Percentiles rank a stretch among this genome's conserved stretches.
These are phyloP conservation scores for Pichia pseudocactophila DNA, from an alignment of 805 yeast genomes.

Conservation along the genomic window DNA sequence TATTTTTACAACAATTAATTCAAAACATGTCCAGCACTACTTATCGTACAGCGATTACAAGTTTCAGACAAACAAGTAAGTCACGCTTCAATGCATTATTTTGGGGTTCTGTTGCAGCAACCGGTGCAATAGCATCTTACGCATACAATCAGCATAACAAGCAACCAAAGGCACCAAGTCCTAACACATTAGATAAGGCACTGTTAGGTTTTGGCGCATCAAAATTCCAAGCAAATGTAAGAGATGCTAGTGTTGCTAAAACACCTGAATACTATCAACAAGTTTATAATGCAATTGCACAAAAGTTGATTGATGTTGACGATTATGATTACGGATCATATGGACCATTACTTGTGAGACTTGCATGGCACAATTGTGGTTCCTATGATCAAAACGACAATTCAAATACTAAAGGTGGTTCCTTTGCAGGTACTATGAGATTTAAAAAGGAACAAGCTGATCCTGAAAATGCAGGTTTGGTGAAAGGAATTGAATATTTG, in stretches of 20 bases:
- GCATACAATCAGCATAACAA: conserved; percentile 16
- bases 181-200: conserved; percentile 12
- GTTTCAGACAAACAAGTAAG: background rate
- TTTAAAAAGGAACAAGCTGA: conserved; percentile 42
- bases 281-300: conserved; percentile 68
- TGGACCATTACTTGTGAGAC: conserved; percentile 38
- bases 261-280: conserved; percentile 48
- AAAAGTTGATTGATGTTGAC: conserved; percentile 43
- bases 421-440: conserved; percentile 49
- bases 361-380: conserved; percentile 45
- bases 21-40: background rate
- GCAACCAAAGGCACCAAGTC: conserved; percentile 5
- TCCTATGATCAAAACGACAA: conserved; percentile 35
- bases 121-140: conserved; percentile 24
- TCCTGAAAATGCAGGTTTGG: conserved; percentile 42
- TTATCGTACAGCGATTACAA: background rate
- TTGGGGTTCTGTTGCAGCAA: conserved; percentile 9
- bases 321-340: conserved; percentile 56
- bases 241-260: conserved; percentile 28
- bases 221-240: conserved; percentile 19
- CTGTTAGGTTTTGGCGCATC: conserved; percentile 26
- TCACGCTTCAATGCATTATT: background rate
- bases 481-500: conserved; percentile 46
- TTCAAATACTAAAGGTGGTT: conserved; percentile 35
- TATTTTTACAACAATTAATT: background rate